Conservation (phyloP, 2,329 filamentous ascomycete genomes). For the Basipetospora sp. region DNA sequence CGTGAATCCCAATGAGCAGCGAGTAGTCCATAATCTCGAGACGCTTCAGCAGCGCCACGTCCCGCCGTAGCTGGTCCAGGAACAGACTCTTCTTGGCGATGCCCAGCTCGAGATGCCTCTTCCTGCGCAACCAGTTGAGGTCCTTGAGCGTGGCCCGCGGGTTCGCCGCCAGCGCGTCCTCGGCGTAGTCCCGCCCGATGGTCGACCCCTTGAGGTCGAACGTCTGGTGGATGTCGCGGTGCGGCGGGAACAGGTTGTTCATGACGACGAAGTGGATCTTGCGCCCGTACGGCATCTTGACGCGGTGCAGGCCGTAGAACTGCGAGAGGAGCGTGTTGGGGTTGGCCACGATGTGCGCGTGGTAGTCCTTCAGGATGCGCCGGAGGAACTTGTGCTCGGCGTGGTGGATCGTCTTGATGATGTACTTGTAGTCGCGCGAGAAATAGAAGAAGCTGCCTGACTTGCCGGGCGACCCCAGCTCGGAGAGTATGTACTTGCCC, state of each 20-base stretch:
- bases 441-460: constrained; percentile 99
- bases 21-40: constrained; percentile 99
- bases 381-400: constrained; percentile 78
- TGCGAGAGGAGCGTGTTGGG: constrained; percentile 94
- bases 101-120: constrained; percentile 75
- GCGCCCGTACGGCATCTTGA: constrained; percentile 94
- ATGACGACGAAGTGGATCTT: constrained; percentile 99
- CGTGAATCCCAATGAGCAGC: constrained; percentile 84
- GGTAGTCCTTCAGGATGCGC: constrained; percentile 80
- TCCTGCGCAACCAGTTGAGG: constrained; percentile 82
- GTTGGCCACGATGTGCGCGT: constrained; percentile 79
- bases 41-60: constrained; percentile 73
- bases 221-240: constrained; percentile 91
- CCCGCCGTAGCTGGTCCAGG: constrained; percentile 71
- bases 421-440: constrained; percentile 98
- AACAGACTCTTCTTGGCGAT: constrained; percentile 79
- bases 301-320: constrained; percentile 91
- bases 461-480: constrained; percentile 91
- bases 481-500: constrained; percentile 95
- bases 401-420: constrained; percentile 99
- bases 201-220: constrained; percentile 97
- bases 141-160: constrained; percentile 90
- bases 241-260: constrained; percentile 97
- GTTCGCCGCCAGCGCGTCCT: constrained; percentile 76
- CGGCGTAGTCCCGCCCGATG: constrained; percentile 77